Evolutionary conservation across 1,284 basidiomycete genomes (phyloP), one percentile per base, ranked within the genome.

Genomic region (Pulchroboletus neoregius): DNA sequence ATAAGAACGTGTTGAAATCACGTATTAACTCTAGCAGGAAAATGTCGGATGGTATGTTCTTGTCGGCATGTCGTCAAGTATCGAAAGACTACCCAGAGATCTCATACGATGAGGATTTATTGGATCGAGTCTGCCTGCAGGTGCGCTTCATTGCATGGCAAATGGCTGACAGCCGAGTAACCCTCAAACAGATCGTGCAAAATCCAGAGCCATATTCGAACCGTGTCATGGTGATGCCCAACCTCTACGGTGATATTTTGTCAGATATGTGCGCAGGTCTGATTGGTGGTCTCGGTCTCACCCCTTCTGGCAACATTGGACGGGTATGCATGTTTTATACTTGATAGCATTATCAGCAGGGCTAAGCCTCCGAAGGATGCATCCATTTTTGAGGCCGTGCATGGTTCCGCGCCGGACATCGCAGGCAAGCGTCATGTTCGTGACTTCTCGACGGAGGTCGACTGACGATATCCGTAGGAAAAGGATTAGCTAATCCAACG

Each of bases 151-250:
- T 32, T 32, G 23, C 27, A 20, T 30, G 38, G 18, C 12, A n/a
- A 27, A 24, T 38, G 33, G 12, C 13, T 28, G 32, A 33, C 58
- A 16, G 24, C 32, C 32, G 31, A 45, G 24, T 39, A 18, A 51
- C 32, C 10, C n/a, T 28, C 15, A 32, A n/a, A 41, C 36, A 91
- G 83, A 79, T 95, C 58, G 89, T 91, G 27, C 90, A 92, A 70
- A 94, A 99, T 73, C 96, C 96, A 28, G 77, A 73, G 56, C 96
- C 96, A 9, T 99, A 87, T 74, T 79, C 91, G 39, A 94, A 98
- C 74, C 88, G 93, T 51, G 96, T 99, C 60, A 99, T 99, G 95
- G 96, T 99, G 59, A 99, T 99, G 95, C 96, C 96, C 56, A 99
- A 99, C 79, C 75, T 99, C 54, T 94, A 91, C 65, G 93, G 91